Evolutionary conservation across 2,329 filamentous ascomycete genomes (phyloP).

Genomic region (Sporothrix variecibatus): DNA sequence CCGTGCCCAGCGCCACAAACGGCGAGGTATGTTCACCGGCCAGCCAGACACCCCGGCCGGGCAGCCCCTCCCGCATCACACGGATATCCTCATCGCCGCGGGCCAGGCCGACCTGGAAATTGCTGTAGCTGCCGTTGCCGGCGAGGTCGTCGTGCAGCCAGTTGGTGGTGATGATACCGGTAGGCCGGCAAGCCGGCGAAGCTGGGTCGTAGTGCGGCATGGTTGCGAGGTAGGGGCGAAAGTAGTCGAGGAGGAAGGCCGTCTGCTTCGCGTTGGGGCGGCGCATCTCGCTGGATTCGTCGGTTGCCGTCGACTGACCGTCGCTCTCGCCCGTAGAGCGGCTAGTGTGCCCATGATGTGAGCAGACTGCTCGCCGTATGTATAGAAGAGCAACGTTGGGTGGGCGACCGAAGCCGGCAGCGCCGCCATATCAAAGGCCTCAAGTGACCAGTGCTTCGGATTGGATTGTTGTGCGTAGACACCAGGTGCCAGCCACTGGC

Average conservation of each 20-base stretch:
- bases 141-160: slow-evolving; percentile 81
- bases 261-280: slow-evolving; percentile 50
- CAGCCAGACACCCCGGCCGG: slow-evolving; percentile 74
- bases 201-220: slow-evolving; percentile 66
- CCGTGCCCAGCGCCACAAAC: slow-evolving; percentile 84
- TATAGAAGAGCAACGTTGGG: slow-evolving; percentile 85
- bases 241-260: slow-evolving; percentile 63
- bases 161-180: slow-evolving; percentile 66
- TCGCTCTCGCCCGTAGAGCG: slow-evolving; percentile 35
- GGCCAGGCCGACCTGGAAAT: slow-evolving; percentile 76
- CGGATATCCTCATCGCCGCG: slow-evolving; percentile 73
- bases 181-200: slow-evolving; percentile 61
- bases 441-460: slow-evolving; percentile 69
- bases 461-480: slow-evolving; percentile 64
- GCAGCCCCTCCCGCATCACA: slow-evolving; percentile 61
- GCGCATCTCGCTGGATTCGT: slow-evolving; percentile 24
- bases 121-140: slow-evolving; percentile 79
- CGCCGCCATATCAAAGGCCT: slow-evolving; percentile 74
- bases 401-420: slow-evolving; percentile 62
- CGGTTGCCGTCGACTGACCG: too few relatives aligned
- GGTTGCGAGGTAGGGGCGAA: slow-evolving; percentile 74
- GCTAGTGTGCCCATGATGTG: slow-evolving; percentile 53
- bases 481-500: slow-evolving; percentile 70
- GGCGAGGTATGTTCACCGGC: slow-evolving; percentile 90
- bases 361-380: slow-evolving; percentile 63